Percentiles rank a stretch among this genome's conserved stretches.
Conservation (phyloP, 768 basidiomycete species). For the Cyathus striatus region DNA sequence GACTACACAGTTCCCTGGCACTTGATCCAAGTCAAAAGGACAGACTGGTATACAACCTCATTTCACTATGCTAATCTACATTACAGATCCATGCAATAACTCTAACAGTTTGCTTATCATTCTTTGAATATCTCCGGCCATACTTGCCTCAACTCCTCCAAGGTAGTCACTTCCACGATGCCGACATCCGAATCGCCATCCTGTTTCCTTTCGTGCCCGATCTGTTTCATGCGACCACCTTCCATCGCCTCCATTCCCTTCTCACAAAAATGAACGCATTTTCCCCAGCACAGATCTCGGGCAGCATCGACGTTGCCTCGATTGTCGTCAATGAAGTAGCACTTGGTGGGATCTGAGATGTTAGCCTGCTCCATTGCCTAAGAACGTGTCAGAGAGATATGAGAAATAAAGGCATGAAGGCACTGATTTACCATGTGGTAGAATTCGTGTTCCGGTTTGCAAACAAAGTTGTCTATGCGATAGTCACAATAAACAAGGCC, state of each 20-base stretch:
- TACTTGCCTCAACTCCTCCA: constrained; percentile 64
- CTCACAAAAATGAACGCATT: constrained; percentile 76
- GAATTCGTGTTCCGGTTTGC: constrained; percentile 77
- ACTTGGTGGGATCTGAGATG: constrained; percentile 61
- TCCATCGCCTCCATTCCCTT: constrained; percentile 57
- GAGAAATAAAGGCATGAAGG: not conserved
- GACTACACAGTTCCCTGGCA: too few species aligned
- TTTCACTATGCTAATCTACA: too few species aligned
- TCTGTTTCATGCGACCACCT: constrained; percentile 51
- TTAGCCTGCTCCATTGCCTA: constrained; percentile 66
- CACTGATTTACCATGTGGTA: constrained; percentile 47
- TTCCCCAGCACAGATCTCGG: constrained; percentile 59
- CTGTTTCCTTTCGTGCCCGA: constrained; percentile 30
- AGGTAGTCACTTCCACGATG: constrained; percentile 44
- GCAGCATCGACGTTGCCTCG: constrained; percentile 66
- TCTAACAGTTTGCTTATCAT: too few species aligned
- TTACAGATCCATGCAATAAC: too few species aligned
- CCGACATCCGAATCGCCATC: constrained; percentile 32
- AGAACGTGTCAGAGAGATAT: constrained; percentile 2
- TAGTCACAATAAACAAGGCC: constrained; percentile 82
- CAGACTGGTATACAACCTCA: too few species aligned
- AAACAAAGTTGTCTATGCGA: constrained; percentile 54
- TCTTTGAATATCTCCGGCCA: constrained; percentile 74
- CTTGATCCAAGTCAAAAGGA: too few species aligned
- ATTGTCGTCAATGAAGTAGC: constrained; percentile 80